phyloP scores from a whole-genome alignment of 1,284 basidiomycete species.

The Ganoderma sp. region DNA sequence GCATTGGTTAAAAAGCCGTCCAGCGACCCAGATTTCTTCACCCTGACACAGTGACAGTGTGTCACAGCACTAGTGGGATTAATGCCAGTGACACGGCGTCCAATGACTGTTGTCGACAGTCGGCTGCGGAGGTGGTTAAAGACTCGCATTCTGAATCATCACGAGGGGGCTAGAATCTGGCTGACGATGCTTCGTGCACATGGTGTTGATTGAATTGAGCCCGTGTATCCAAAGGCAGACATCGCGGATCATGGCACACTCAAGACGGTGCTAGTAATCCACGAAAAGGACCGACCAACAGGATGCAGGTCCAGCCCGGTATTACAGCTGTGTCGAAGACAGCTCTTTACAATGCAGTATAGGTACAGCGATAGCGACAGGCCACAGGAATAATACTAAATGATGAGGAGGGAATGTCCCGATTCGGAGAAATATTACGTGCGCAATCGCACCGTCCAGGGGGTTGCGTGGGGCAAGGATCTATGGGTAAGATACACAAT shows the following conservation, averaged over 20 bases:
- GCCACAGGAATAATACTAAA: conserved; percentile 23
- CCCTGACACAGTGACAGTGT: background rate
- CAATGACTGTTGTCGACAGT: background rate
- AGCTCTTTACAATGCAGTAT: conserved; percentile 28
- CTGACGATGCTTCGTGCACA: background rate
- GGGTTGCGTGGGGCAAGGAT: conserved; percentile 10
- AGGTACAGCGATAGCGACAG: conserved; percentile 25
- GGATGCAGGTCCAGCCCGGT: background rate
- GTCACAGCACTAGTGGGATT: too few relatives aligned
- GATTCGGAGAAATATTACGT: conserved; percentile 11
- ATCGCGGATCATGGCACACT: background rate
- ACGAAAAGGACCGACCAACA: background rate
- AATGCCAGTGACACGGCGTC: too few relatives aligned
- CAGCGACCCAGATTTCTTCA: background rate
- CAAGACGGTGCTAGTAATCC: background rate
- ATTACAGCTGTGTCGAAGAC: conserved; percentile 19
- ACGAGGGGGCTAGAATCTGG: too few relatives aligned
- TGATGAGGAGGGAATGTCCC: conserved; percentile 14
- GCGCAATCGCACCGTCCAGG: conserved; percentile 15
- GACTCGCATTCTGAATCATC: too few relatives aligned
- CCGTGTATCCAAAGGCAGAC: background rate
- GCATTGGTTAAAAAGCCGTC: background rate
- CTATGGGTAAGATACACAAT: conserved; percentile 29
- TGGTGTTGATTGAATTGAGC: too few relatives aligned
- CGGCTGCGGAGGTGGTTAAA: conserved; percentile 1